Percentiles rank a stretch among this genome's conserved stretches.
Evolutionary conservation across 768 basidiomycete species (phyloP).

Genomic region (Mycena indigotica): DNA sequence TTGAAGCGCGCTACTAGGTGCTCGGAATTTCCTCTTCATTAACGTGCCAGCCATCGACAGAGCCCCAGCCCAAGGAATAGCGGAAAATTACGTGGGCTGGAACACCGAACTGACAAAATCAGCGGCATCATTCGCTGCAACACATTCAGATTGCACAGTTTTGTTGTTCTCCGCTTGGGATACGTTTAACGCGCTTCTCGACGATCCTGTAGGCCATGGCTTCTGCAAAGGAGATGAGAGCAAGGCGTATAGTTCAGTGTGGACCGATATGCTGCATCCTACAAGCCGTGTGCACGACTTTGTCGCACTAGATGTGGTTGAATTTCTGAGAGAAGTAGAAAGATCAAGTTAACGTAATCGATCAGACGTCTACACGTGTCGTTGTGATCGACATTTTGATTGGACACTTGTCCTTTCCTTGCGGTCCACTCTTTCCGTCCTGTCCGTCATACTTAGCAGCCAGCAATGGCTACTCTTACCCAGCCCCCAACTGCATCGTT

Average conservation of each 20-base stretch:
- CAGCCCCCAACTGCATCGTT: constrained; percentile 11
- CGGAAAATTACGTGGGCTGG: constrained; percentile 32
- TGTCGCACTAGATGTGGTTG: constrained; percentile 35
- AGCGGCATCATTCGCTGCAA: constrained; percentile 29
- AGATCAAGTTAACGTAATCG: background rate
- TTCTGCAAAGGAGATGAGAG: constrained; percentile 29
- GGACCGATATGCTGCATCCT: constrained; percentile 43
- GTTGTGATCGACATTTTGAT: background rate
- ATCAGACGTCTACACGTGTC: background rate
- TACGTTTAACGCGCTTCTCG: constrained; percentile 39
- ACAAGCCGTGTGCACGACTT: constrained; percentile 39
- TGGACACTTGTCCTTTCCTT: too few relatives aligned
- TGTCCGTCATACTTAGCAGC: too few relatives aligned
- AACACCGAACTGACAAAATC: constrained; percentile 33
- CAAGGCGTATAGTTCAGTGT: constrained; percentile 32
- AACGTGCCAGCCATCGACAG: constrained; percentile 44
- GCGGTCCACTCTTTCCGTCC: too few relatives aligned
- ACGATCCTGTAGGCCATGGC: constrained; percentile 36
- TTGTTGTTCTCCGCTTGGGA: constrained; percentile 43
- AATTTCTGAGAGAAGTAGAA: constrained; percentile 22
- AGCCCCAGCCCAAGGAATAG: constrained; percentile 27
- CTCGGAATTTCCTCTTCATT: constrained; percentile 42
- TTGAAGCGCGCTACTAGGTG: constrained; percentile 28
- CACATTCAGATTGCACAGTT: constrained; percentile 37
- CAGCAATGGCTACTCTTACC: constrained; percentile 8